Base-by-base conservation (phyloP, 73 alveolate species). In the Paraurostyla sp. region DNA sequence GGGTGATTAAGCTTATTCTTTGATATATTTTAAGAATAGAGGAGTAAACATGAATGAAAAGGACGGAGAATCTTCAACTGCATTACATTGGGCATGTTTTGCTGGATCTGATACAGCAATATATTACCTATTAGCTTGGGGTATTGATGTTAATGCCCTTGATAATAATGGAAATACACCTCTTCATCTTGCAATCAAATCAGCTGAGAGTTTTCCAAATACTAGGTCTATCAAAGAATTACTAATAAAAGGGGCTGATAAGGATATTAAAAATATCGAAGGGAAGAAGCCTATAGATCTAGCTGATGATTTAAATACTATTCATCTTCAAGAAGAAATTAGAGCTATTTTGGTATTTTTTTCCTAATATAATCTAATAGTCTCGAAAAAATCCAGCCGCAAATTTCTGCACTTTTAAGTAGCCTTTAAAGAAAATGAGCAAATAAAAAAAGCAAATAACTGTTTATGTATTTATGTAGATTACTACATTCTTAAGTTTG, bases 41-140 rank as follows among this genome's bases (percentile, higher is more conserved):
- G 96, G 97, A 35, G 54, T 92, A n/a, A 86, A 88, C 83, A 58
- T 94, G 11, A 80, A 83, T 83, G 88, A 90, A 13, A 87, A 59
- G 56, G 99, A 97, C 80, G 65, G 78, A 3, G 94, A 95, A 60
- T 97, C 96, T 2, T 95, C 97, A 49, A 95, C 98, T 50, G 97
- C 99, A 7, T 87, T 97, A 60, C 99, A 97, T 85, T 97, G 99
- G 99, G 99, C 99, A 0, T 33, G 76, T 51, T 87, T 42, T 27
- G 58, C 20, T 23, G 50, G 78, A 50, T 80, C 69, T 22, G 68
- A 56, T 45, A 80, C 86, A 13, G 69, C 68, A 20, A 32, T 54
- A 56, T 48, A 48, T 81, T 50, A 58, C 83, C 82, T 81, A 82
- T 38, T 80, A 58, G 76, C 80, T 25, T 36, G 54, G 83, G 15